phyloP scores from a whole-genome alignment of 1,284 basidiomycete species.

The Binderoboletus segoi region DNA sequence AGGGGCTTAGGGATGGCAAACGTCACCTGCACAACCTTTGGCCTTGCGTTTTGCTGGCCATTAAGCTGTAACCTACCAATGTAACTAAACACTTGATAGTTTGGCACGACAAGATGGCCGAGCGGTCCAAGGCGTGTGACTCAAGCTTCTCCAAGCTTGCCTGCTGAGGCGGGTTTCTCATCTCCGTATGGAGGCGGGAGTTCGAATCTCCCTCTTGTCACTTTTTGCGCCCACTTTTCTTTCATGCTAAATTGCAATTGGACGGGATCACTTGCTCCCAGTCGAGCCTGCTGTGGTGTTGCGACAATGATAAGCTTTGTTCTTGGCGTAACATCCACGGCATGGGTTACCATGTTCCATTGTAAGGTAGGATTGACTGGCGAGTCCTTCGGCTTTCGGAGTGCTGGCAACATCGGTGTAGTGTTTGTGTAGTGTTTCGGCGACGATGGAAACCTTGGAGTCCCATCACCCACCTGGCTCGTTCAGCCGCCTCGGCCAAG shows the following conservation, averaged over 20 bases:
- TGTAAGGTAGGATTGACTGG: slow-evolving; percentile 5
- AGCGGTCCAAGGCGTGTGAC: slow-evolving; percentile 37
- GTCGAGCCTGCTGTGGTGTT: slow-evolving; percentile 35
- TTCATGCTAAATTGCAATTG: slow-evolving; percentile 32
- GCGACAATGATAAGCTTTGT: slow-evolving; percentile 31
- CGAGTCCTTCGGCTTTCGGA: slow-evolving; percentile 18
- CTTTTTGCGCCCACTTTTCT: slow-evolving; percentile 6
- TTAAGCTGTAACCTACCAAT: too few species aligned
- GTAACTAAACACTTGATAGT: too few species aligned
- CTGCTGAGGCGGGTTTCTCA: slow-evolving; percentile 17
- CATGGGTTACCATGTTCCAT: too few species aligned
- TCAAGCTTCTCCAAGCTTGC: slow-evolving; percentile 28
- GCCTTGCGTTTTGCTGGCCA: too few species aligned
- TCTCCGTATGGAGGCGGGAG: slow-evolving; percentile 35
- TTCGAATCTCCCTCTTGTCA: slow-evolving; percentile 38
- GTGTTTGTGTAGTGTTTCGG: not conserved
- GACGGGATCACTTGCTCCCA: slow-evolving; percentile 40
- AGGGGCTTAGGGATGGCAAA: too few species aligned
- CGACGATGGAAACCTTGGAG: slow-evolving; percentile 3
- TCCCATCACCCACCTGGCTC: slow-evolving; percentile 23
- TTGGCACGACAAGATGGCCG: slow-evolving; percentile 31
- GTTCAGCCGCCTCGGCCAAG: slow-evolving; percentile 6
- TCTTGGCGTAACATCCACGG: slow-evolving; percentile 13
- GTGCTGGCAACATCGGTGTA: slow-evolving; percentile 18
- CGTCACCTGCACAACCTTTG: too few species aligned